Evolutionary conservation across 305 asterid genomes (phyloP).

Genomic region (Striga hermonthica): DNA sequence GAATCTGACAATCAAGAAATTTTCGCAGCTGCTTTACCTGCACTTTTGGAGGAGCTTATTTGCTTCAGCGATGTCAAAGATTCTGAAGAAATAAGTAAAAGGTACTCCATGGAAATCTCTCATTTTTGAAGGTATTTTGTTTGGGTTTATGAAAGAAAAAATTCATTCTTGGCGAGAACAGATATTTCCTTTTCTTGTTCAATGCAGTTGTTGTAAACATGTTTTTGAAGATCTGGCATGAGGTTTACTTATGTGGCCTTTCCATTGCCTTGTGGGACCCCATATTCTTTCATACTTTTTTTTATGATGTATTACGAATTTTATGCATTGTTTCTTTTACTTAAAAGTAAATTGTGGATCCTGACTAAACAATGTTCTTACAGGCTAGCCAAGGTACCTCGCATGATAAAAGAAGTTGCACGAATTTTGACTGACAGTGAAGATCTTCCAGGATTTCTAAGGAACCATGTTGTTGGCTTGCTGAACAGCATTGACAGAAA

Average conservation of each 20-base stretch:
- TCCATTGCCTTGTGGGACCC: constrained; percentile 27
- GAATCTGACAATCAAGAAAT: constrained; percentile 64
- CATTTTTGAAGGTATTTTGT: constrained; percentile 9
- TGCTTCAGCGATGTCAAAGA: constrained; percentile 82
- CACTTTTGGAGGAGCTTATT: constrained; percentile 76
- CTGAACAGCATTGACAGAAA: constrained; percentile 87
- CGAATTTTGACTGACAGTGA: constrained; percentile 68
- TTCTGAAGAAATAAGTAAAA: constrained; percentile 56
- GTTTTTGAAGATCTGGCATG: constrained; percentile 24
- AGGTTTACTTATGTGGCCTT: constrained; percentile 19
- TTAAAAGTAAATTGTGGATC: constrained; percentile 7
- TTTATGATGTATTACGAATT: constrained; percentile 16
- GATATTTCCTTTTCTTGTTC: too few relatives aligned
- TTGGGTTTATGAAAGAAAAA: not conserved
- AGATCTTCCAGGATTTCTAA: constrained; percentile 85
- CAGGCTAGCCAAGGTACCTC: constrained; percentile 88
- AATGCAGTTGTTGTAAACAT: not conserved
- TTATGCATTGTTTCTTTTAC: constrained; percentile 11
- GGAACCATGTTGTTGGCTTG: constrained; percentile 82
- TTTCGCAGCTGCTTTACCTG: constrained; percentile 81
- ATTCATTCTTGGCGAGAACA: too few relatives aligned
- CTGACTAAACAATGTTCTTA: constrained; percentile 25
- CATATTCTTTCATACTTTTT: constrained; percentile 10
- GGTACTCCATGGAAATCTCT: constrained; percentile 45
- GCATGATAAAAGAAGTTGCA: constrained; percentile 77